Evolutionary conservation across 169 alveolate species (phyloP), one percentile per base, ranked within the genome.

Genomic region (Plasmodium yoelii): DNA sequence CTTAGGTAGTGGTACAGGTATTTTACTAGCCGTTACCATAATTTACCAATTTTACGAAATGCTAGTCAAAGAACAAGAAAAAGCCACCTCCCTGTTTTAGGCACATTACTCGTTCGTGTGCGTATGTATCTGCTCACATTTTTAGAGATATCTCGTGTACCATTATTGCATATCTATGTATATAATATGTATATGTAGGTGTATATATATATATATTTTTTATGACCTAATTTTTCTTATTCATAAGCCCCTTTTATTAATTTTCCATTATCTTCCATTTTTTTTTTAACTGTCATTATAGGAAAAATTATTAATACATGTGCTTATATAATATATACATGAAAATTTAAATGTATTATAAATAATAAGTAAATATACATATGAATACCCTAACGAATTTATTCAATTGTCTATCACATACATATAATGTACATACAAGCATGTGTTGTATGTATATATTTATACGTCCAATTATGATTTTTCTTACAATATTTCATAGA

Each of bases 1-100:
- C 28, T 98, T 99, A 90, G 99, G 99, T 42, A 95, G 99, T 65
- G 99, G 99, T 15, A 99, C 99, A 59, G 99, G 99, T 92, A 96
- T 95, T 80, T 94, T 98, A 46, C 94, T 98, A 55, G 99, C 99
- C 18, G 99, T 99, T 39, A 98, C 99, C 18, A 99, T 99, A 91
- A 98, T 99, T 82, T 99, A 98, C 94, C 99, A 98, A 87, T 98
- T 98, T 96, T 99, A 98, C 93, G 99, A 99, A 94, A 96, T 96
- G 95, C 94, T 98, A 84, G 97, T 96, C 86, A 98, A 97, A 94
- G 99, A 98, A 91, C 97, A 96, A 92, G 99, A 97, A 77, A 94
- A 96, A 90, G 99, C 99, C 19, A 94, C 93, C 60, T 88, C 95
- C 34, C 93, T 95, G 42, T 88, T 94, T 74, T 94, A 94, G 59